Percentiles rank a stretch among this genome's conserved stretches.
phyloP scores from a whole-genome alignment of 768 basidiomycete genomes.

The Rhodocollybia butyracea region DNA sequence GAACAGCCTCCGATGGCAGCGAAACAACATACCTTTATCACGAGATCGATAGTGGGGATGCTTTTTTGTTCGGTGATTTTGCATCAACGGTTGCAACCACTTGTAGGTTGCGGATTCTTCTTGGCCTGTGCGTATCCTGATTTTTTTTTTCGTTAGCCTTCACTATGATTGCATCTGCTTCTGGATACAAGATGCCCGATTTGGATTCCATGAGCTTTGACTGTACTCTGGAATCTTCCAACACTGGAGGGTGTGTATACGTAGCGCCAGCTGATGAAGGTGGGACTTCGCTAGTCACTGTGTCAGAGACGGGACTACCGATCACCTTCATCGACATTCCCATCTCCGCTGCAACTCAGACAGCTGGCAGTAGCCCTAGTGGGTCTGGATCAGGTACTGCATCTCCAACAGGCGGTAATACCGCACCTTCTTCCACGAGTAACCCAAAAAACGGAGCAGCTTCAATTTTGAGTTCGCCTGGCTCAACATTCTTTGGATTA shows the following conservation, averaged over 20 bases:
- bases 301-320: not conserved
- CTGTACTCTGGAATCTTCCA: not conserved
- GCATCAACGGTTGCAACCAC: not conserved
- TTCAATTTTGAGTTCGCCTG: too few relatives aligned
- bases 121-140: not conserved
- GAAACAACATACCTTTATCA: not conserved
- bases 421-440: too few relatives aligned
- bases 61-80: not conserved
- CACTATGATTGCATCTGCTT: constrained; percentile 2
- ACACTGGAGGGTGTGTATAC: constrained; percentile 1
- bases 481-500: too few relatives aligned
- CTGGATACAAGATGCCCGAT: not conserved
- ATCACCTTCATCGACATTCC: not conserved
- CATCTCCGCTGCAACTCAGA: not conserved
- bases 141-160: not conserved
- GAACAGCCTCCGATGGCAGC: constrained; percentile 1
- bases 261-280: not conserved
- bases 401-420: not conserved
- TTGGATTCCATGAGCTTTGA: not conserved
- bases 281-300: not conserved
- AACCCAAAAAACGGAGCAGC: too few relatives aligned
- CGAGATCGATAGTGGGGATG: not conserved
- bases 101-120: not conserved
- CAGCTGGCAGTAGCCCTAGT: not conserved
- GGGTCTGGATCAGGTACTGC: not conserved